A percentile compares a stretch with the other conserved stretches of the same genome.
phyloP scores from a whole-genome alignment of 805 yeast species.

The Schwanniomyces polymorphus region DNA sequence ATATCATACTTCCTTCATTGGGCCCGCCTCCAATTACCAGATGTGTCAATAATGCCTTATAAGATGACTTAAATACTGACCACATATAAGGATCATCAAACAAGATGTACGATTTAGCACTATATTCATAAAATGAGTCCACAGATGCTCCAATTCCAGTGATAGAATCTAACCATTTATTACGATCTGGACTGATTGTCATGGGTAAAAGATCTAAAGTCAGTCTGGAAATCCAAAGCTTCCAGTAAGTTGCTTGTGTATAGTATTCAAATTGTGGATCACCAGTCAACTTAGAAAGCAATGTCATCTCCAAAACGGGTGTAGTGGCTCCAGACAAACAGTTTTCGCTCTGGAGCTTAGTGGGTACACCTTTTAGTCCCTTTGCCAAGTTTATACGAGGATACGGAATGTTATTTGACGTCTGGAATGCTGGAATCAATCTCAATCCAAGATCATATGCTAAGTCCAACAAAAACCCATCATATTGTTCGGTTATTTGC shows the following conservation, averaged over 20 bases:
- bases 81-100: conserved; percentile 68
- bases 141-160: conserved; percentile 90
- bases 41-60: conserved; percentile 51
- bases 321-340: conserved; percentile 89
- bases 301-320: conserved; percentile 76
- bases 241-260: conserved; percentile 62
- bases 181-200: conserved; percentile 63
- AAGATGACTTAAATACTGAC: conserved; percentile 49
- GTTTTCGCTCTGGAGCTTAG: conserved; percentile 55
- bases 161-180: conserved; percentile 55
- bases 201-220: conserved; percentile 69
- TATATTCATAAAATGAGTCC: conserved; percentile 89
- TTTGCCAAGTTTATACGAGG: conserved; percentile 70
- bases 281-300: conserved; percentile 72
- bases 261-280: conserved; percentile 67
- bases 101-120: conserved; percentile 71
- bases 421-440: conserved; percentile 67
- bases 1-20: conserved; percentile 32
- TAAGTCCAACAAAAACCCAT: conserved; percentile 67
- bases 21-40: conserved; percentile 33
- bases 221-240: conserved; percentile 69
- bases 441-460: conserved; percentile 78
- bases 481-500: conserved; percentile 43
- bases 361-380: conserved; percentile 51
- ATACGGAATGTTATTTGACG: conserved; percentile 66